A percentile compares a stretch with the other conserved stretches of the same genome.
phyloP scores from a whole-genome alignment of 345 rosid genomes.

The Eucalyptus caleyi region DNA sequence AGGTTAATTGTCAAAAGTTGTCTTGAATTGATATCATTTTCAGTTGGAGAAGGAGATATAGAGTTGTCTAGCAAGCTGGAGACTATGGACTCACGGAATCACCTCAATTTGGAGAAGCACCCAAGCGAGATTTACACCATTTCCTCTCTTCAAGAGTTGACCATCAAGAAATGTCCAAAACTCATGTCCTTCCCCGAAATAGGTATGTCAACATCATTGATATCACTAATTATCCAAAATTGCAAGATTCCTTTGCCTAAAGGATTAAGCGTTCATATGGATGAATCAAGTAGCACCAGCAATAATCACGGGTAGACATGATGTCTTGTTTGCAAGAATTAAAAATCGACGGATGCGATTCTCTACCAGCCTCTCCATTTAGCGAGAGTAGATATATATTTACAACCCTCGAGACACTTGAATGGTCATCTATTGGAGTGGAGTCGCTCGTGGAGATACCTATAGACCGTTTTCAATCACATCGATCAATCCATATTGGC shows the following conservation, averaged over 20 bases:
- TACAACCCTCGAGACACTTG: no score
- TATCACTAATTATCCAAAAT: no score
- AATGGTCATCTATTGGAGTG: no score
- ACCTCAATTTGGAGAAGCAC: not conserved
- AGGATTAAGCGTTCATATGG: not conserved
- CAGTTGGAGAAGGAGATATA: not conserved
- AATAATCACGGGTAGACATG: no score
- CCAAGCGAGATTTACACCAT: not conserved
- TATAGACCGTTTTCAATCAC: not conserved
- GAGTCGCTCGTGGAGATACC: not conserved
- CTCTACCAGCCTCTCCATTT: no score
- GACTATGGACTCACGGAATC: not conserved
- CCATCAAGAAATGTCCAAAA: not conserved
- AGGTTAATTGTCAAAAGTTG: not conserved
- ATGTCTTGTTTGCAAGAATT: no score
- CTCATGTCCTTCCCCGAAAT: not conserved
- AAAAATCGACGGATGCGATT: no score
- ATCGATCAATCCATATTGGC: fast-evolving
- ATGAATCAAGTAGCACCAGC: no score
- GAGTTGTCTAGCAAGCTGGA: not conserved
- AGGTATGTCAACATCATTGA: no score
- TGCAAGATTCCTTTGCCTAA: not conserved
- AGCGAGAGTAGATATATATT: no score
- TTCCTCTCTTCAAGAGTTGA: not conserved
- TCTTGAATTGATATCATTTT: not conserved